Conservation (phyloP, 2,329 filamentous ascomycete species). For the Ophiostoma himal-ulmi region DNA sequence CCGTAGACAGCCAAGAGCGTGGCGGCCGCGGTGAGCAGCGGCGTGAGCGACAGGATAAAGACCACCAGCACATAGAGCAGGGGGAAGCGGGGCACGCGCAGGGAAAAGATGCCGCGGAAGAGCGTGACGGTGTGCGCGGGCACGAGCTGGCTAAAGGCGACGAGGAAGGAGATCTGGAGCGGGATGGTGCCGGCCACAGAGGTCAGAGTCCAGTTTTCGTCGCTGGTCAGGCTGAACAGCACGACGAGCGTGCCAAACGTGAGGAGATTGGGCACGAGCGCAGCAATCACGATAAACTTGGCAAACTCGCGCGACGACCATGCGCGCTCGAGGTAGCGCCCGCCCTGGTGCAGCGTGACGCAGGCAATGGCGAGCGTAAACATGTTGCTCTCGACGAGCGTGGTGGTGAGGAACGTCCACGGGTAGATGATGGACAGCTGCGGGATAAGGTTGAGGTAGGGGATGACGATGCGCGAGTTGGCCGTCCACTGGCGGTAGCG, state of each 20-base stretch:
- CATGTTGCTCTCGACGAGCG: slow-evolving; percentile 88
- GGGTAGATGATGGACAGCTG: slow-evolving; percentile 79
- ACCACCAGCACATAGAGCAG: slow-evolving; percentile 71
- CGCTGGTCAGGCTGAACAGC: slow-evolving; percentile 60
- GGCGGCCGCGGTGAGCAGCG: slow-evolving; percentile 61
- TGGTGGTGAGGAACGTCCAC: slow-evolving; percentile 83
- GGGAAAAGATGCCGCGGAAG: slow-evolving; percentile 79
- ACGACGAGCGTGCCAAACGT: slow-evolving; percentile 66
- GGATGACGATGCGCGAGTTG: slow-evolving; percentile 63
- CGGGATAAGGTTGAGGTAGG: slow-evolving; percentile 83
- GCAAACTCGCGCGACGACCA: slow-evolving; percentile 90
- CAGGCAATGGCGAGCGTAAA: slow-evolving; percentile 75
- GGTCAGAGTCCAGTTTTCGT: slow-evolving; percentile 65
- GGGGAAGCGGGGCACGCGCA: slow-evolving; percentile 70
- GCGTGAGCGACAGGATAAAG: slow-evolving; percentile 56
- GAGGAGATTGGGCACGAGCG: slow-evolving; percentile 73
- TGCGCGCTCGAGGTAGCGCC: slow-evolving; percentile 88
- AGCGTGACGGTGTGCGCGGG: slow-evolving; percentile 95
- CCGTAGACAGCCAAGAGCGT: slow-evolving; percentile 74
- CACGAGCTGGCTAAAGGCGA: slow-evolving; percentile 95
- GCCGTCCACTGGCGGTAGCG: slow-evolving; percentile 64
- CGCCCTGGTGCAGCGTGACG: slow-evolving; percentile 80
- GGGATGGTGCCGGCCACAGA: slow-evolving; percentile 84
- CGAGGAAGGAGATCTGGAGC: slow-evolving; percentile 86
- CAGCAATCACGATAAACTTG: slow-evolving; percentile 75